phyloP scores from a whole-genome alignment of 176 grass and related monocot species.

The Tillandsia fasciculata region DNA sequence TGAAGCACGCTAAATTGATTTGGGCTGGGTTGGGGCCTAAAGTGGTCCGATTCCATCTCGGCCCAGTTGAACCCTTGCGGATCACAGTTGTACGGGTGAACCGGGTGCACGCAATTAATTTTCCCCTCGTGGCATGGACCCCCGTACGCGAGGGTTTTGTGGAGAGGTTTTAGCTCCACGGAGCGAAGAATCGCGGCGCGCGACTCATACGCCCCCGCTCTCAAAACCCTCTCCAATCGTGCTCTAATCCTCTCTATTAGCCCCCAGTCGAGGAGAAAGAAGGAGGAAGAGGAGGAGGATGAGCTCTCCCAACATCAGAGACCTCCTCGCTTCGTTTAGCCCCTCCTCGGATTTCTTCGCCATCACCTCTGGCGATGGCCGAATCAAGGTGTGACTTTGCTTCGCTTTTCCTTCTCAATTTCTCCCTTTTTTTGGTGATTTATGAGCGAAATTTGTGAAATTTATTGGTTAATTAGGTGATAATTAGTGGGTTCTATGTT shows the following conservation, averaged over 20 bases:
- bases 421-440: not conserved
- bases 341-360: slow-evolving; percentile 66
- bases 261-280: not conserved
- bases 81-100: no score
- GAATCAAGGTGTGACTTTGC: slow-evolving; percentile 51
- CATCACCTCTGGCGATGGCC: slow-evolving; percentile 69
- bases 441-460: not conserved
- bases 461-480: not conserved
- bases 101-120: no score
- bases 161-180: slow-evolving; percentile 16
- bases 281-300: slow-evolving; percentile 13
- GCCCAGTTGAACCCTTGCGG: no score
- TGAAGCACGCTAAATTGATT: no score
- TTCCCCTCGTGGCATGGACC: no score
- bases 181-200: slow-evolving; percentile 4
- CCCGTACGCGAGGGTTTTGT: not conserved
- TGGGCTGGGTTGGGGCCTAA: no score
- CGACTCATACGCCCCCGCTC: not conserved
- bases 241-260: not conserved
- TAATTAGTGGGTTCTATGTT: not conserved
- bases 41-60: no score
- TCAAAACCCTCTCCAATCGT: not conserved
- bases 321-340: slow-evolving; percentile 71
- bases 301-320: slow-evolving; percentile 35
- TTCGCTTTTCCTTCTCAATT: not conserved